Percentiles rank a stretch among this genome's conserved stretches.
phyloP scores from a whole-genome alignment of 805 yeast genomes.

The Candida ascalaphidarum region DNA sequence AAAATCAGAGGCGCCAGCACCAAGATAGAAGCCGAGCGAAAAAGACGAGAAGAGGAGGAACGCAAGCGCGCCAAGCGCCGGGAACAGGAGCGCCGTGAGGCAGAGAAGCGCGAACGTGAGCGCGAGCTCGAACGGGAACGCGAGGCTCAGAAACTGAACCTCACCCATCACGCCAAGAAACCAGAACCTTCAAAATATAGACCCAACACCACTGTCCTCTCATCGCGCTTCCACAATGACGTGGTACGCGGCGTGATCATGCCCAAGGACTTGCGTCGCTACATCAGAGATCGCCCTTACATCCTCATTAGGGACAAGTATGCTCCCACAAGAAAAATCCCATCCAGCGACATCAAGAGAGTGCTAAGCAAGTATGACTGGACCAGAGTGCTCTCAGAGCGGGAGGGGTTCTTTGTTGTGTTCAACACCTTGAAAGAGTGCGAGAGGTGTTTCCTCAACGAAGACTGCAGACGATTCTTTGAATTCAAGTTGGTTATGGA shows the following conservation, averaged over 20 bases:
- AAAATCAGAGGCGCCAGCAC: conserved; percentile 18
- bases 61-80: conserved; percentile 2
- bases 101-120: conserved; percentile 1
- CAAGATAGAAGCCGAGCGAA: conserved; percentile 18
- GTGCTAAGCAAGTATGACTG: conserved; percentile 53
- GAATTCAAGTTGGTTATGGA: conserved; percentile 51
- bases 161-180: conserved; percentile 1
- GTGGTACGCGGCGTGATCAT: conserved; percentile 28
- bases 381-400: conserved; percentile 56
- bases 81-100: not conserved
- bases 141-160: conserved; percentile 1
- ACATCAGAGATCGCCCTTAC: conserved; percentile 50
- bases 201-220: conserved; percentile 27
- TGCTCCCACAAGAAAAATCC: conserved; percentile 38
- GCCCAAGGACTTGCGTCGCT: conserved; percentile 40
- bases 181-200: conserved; percentile 6
- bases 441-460: conserved; percentile 46
- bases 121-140: conserved; percentile 3
- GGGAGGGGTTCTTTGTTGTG: conserved; percentile 61
- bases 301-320: conserved; percentile 45
- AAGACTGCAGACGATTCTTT: conserved; percentile 47
- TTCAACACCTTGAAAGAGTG: conserved; percentile 57
- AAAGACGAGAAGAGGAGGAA: conserved; percentile 24
- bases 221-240: conserved; percentile 20
- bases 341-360: conserved; percentile 51